Evolutionary conservation across 768 basidiomycete species (phyloP).

Genomic region (Rubroboletus satanas): DNA sequence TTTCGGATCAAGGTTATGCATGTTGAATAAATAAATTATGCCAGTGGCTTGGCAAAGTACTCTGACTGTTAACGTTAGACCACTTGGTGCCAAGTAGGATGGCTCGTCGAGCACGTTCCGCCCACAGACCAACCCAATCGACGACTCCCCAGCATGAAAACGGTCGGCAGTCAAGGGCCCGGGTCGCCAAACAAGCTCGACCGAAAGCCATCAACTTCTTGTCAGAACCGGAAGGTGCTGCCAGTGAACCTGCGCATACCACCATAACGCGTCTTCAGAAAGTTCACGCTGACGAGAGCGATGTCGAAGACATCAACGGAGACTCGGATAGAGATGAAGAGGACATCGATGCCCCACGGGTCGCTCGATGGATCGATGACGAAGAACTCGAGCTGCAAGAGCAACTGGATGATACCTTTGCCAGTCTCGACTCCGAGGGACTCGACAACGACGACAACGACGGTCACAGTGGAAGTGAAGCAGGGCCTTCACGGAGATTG

Average conservation of each 20-base stretch:
- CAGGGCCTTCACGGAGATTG: slow-evolving; percentile 13
- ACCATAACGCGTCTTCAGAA: neutral
- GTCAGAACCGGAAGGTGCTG: slow-evolving; percentile 6
- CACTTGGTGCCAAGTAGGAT: neutral
- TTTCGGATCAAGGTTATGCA: too few relatives aligned
- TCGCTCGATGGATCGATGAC: slow-evolving; percentile 60
- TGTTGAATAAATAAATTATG: neutral
- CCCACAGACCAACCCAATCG: neutral
- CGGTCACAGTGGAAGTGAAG: neutral
- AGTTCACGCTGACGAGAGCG: slow-evolving; percentile 24
- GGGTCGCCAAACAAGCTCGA: slow-evolving; percentile 6
- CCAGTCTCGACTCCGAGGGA: slow-evolving; percentile 14
- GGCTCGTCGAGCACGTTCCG: slow-evolving; percentile 8
- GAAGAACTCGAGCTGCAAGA: slow-evolving; percentile 31
- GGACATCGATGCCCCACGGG: slow-evolving; percentile 46
- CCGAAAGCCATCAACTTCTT: slow-evolving; percentile 18
- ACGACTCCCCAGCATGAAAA: neutral
- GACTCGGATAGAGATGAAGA: neutral
- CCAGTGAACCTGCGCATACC: neutral
- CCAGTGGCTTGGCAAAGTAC: neutral
- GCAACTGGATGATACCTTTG: slow-evolving; percentile 3
- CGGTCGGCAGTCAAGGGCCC: slow-evolving; percentile 3
- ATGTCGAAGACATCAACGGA: slow-evolving; percentile 28
- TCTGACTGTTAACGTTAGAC: neutral
- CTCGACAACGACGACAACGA: neutral